These are phyloP conservation scores for Yamadazyma dushanensis DNA, from an alignment of 1,139 yeast genomes.

Conservation along the genomic window DNA sequence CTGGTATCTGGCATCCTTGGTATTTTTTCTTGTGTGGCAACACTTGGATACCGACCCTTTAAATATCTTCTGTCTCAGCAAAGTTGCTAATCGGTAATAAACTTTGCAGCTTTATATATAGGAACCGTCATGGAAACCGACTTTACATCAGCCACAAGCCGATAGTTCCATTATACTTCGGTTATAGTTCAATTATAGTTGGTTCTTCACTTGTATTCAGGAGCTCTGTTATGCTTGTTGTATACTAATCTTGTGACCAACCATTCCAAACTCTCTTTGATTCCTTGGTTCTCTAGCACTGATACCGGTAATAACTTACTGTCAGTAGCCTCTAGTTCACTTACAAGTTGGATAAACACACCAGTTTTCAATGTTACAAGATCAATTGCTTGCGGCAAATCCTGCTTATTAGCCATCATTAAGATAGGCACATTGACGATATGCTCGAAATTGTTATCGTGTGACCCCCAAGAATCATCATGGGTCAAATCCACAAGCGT, in stretches of 20 bases:
- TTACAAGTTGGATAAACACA: constrained; percentile 77
- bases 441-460: constrained; percentile 41
- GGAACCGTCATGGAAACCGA: background rate
- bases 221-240: constrained; percentile 74
- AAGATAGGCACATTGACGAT: constrained; percentile 75
- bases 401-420: constrained; percentile 96
- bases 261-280: constrained; percentile 89
- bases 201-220: constrained; percentile 48
- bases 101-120: background rate
- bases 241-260: constrained; percentile 71
- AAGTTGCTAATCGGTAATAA: background rate
- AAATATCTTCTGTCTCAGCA: background rate
- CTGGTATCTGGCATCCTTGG: background rate
- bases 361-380: constrained; percentile 79
- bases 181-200: background rate
- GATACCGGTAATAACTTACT: constrained; percentile 86
- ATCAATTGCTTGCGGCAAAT: constrained; percentile 70
- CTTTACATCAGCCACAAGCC: no score
- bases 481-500: constrained; percentile 50
- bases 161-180: no score
- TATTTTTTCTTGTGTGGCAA: no score
- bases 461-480: constrained; percentile 48
- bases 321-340: constrained; percentile 84
- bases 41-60: no score
- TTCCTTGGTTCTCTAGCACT: constrained; percentile 85